These are phyloP conservation scores for Multifurca ochricompacta DNA, from an alignment of 768 basidiomycete genomes.

Conservation along the genomic window DNA sequence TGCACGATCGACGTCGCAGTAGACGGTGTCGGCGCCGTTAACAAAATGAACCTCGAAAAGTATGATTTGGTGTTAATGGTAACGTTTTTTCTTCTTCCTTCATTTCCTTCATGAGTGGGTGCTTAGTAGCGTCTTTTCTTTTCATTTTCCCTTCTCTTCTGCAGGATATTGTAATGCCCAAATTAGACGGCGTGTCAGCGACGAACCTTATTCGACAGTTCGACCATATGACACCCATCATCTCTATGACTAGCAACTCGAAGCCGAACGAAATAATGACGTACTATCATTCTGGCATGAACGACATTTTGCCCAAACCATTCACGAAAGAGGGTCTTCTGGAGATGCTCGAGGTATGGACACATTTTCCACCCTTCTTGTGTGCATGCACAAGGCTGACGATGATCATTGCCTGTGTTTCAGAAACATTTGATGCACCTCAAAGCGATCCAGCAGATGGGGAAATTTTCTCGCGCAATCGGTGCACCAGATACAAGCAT, in stretches of 20 bases:
- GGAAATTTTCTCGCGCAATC: constrained; percentile 16
- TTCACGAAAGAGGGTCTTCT: constrained; percentile 92
- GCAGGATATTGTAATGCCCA: constrained; percentile 94
- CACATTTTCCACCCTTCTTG: constrained; percentile 8
- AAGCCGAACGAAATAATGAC: constrained; percentile 90
- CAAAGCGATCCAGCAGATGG: constrained; percentile 22
- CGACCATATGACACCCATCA: constrained; percentile 92
- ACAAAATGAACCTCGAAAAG: constrained; percentile 94
- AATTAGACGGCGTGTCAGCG: constrained; percentile 80
- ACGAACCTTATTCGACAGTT: constrained; percentile 93
- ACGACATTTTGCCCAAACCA: constrained; percentile 93
- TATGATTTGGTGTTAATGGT: constrained; percentile 97
- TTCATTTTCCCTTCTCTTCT: constrained; percentile 1
- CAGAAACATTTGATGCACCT: constrained; percentile 23
- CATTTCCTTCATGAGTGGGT: background rate
- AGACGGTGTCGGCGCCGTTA: constrained; percentile 86
- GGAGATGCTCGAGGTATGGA: constrained; percentile 79
- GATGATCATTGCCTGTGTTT: constrained; percentile 6
- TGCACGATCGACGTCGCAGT: constrained; percentile 92
- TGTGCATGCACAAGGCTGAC: background rate
- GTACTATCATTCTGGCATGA: constrained; percentile 89
- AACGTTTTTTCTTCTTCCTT: constrained; percentile 27
- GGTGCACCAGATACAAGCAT: constrained; percentile 17
- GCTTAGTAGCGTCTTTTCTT: constrained; percentile 1
- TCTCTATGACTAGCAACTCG: constrained; percentile 96